These are phyloP conservation scores for Nematocida sp. DNA, from an alignment of 371 early-diverging fungal species.

Conservation along the genomic window DNA sequence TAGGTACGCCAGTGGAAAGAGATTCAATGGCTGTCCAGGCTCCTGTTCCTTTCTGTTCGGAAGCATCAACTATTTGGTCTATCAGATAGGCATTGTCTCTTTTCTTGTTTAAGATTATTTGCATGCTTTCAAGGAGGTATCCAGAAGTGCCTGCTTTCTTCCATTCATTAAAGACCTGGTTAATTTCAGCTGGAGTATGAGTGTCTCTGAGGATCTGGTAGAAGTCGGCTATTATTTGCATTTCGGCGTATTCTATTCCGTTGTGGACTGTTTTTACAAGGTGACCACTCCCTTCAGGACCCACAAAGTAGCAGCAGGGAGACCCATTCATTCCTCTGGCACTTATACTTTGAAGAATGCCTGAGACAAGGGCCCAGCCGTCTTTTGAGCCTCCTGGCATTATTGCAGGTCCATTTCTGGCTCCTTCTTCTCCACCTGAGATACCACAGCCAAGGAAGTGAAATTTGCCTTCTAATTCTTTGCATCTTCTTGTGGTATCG, in stretches of 20 bases:
- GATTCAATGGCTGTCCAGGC: constrained; percentile 91
- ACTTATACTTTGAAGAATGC: constrained; percentile 86
- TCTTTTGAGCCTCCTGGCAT: constrained; percentile 91
- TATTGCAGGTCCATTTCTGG: constrained; percentile 88
- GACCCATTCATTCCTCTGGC: constrained; percentile 73
- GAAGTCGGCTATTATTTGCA: constrained; percentile 93
- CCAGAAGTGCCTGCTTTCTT: constrained; percentile 81
- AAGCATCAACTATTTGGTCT: constrained; percentile 84
- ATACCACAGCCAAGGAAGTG: constrained; percentile 93
- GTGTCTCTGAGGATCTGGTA: constrained; percentile 80
- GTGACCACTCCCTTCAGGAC: constrained; percentile 91
- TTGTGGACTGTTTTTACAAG: constrained; percentile 99
- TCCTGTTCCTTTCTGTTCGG: constrained; percentile 95
- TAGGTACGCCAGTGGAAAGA: constrained; percentile 80
- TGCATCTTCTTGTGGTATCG: constrained; percentile 79
- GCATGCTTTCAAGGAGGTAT: constrained; percentile 87
- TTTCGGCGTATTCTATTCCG: constrained; percentile 98
- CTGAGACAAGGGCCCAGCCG: constrained; percentile 72
- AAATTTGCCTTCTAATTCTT: constrained; percentile 33
- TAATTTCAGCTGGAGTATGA: constrained; percentile 76
- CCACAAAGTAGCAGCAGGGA: constrained; percentile 97
- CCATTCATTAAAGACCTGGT: constrained; percentile 78
- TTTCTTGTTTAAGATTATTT: constrained; percentile 80
- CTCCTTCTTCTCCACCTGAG: constrained; percentile 97
- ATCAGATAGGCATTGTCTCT: constrained; percentile 75